Evolutionary conservation across 2,329 filamentous ascomycete species (phyloP), one percentile per base, ranked within the genome.

Genomic region (Aureobasidium zeae): DNA sequence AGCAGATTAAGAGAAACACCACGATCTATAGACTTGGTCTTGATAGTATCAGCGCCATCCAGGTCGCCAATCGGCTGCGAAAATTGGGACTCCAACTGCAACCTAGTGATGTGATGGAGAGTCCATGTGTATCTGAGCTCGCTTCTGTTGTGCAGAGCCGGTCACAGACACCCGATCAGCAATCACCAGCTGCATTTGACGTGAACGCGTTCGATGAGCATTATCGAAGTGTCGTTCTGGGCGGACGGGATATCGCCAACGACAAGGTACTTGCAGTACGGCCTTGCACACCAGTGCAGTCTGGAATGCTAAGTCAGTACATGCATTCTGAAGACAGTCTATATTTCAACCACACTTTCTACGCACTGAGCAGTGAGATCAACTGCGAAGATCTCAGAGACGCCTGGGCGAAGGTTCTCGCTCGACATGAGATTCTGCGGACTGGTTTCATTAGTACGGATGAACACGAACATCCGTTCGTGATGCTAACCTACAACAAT

Each of bases 1-100:
- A 67, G 0, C 65, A 63, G 0, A 79, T 94, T 34, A 54, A 58
- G 3, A 70, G 69, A 10, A 57, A 72, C 8, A 86, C 78, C 0
- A 86, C 84, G 0, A 86, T 96, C 36, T 94, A 89, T 54, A 79
- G 83, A 46, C 74, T 94, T n/a, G 89, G 89, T 0, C 67, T 95
- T 3, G 88, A 95, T 61, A 95, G 88, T 57, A 91, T 96, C 55
- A 88, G 83, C 48, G 84, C 86, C 0, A 71, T 77, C 12, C 87
- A 94, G 55, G 69, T 94, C 8, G 84, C 86, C 1, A 72, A 76
- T 1, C 65, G 71, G 19, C 66, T 95, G 12, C 76, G 81, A 13
- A 73, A 70, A 28, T 55, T 71, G 13, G 79, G 78, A 0, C 65
- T 78, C 28, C 55, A 59, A 1, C 62, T 87, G 0, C 76, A 77